Evolutionary conservation across 805 yeast genomes (phyloP), one percentile per base, ranked within the genome.

Genomic region (Cyberlindnera xishuangbannaensis): DNA sequence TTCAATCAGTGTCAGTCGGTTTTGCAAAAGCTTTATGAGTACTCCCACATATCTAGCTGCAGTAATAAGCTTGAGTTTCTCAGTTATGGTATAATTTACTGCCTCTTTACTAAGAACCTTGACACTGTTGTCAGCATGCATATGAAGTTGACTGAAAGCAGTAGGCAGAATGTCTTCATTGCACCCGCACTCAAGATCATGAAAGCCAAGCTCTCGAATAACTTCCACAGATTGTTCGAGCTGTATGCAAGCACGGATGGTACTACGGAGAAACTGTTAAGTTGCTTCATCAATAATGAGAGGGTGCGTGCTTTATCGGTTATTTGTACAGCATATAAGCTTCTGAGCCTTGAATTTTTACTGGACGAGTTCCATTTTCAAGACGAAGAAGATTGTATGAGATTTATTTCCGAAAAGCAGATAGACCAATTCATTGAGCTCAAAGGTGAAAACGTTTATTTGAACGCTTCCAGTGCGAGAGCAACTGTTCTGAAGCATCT

Each of bases 1-100:
- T 87, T 83, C 56, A 92, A 92, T 61, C 97, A 90, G 56, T 92
- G 97, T 55, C 95, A 83, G 56, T 76, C 94, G 12, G 85, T 86
- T 48, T 60, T 92, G 31, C 73, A 73, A 42, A 64, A 70, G 28
- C 61, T 88, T 16, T 88, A 81, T 51, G 71, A 64, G 18, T 47
- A 49, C 16, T 61, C 62, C 6, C 56, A 59, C 7, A 52, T 61
- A n/a, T 47, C 44, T 20, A 50, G 53, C 4, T 60, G 65, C 9
- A 54, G 62, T 11, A 62, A 64, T 35, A 58, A 66, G 44, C 61
- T 67, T 29, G 96, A 88, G 51, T 85, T 84, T 48, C 57, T 76
- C 25, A 69, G 84, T 29, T 88, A 84, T 56, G 65, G 86, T 34
- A 66, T 86, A 10, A 64, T 87, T 4, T 88, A 88, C 55, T 71